Evolutionary conservation across 2,329 filamentous ascomycete genomes (phyloP), one percentile per base, ranked within the genome.

Genomic region (Colletotrichum salicis): DNA sequence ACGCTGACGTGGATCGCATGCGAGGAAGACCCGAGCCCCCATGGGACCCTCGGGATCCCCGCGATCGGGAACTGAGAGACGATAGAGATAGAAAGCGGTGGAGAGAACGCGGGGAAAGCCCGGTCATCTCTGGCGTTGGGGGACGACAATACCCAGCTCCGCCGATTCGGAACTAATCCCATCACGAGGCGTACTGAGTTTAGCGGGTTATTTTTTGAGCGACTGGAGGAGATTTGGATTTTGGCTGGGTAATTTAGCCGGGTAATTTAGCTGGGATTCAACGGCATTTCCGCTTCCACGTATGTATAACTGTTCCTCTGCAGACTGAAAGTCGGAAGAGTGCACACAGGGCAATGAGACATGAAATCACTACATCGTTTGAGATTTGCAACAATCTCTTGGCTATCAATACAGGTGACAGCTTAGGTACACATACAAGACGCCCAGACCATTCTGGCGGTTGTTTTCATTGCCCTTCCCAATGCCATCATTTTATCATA

Each of bases 1-100:
- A 87, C 71, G 84, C 85, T 29, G 86, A 88, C 71, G 79, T 84
- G 41, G 86, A 87, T 71, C 80, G 85, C 8, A 70, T 74, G 71
- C 64, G 71, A 19, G 72, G 72, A 19, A 54, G 67, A 22, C 57
- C 48, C 19, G 70, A 72, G 48, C 45, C 55, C 8, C 35, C 55
- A 27, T 74, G 73, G 73, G 71, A 74, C 31, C 52, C 64, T 35
- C 63, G 71, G 71, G 71, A 74, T 27, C 52, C 64, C 24, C 63
- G 71, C 29, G 73, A 73, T n/a, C 73, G 73, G 22, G 73, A 74
- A 7, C 24, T 63, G 10, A 59, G 73, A 27, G 73, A 74, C 10
- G 73, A 74, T n/a, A 71, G 68, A 45, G 73, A 74, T 15, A 71
- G 68, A 45, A 72, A 73, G 58, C 64, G 71, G 8, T 74, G 69